Evolutionary conservation across 1,284 basidiomycete species (phyloP).

Genomic region (Mycena citricolor): DNA sequence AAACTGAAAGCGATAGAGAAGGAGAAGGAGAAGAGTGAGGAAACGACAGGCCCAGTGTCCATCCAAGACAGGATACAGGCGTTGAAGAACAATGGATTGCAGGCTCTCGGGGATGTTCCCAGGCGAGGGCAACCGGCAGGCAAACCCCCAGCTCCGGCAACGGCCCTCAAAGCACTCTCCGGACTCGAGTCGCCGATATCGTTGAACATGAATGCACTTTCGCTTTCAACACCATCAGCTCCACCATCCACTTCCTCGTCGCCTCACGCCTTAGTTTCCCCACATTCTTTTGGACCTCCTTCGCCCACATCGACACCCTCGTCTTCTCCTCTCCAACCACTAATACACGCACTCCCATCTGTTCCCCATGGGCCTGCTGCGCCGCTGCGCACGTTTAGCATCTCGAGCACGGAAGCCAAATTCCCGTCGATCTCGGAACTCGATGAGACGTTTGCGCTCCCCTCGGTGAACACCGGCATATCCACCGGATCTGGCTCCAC

Average conservation of each 20-base stretch:
- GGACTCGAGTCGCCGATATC: conserved; percentile 23
- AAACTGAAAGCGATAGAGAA: conserved; percentile 59
- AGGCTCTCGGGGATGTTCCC: conserved; percentile 43
- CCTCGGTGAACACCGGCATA: conserved; percentile 45
- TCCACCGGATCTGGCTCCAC: conserved; percentile 29
- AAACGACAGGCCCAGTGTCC: conserved; percentile 47
- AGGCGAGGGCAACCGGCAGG: conserved; percentile 49
- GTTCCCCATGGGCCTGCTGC: conserved; percentile 5
- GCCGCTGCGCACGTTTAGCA: conserved; percentile 12
- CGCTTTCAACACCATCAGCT: conserved; percentile 34
- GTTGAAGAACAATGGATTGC: conserved; percentile 66
- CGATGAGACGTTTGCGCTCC: conserved; percentile 55
- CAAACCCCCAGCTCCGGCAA: conserved; percentile 37
- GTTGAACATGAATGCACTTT: conserved; percentile 32
- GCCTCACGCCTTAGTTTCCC: conserved; percentile 60
- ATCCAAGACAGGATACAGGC: conserved; percentile 73
- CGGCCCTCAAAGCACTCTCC: conserved; percentile 34
- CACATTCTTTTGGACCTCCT: conserved; percentile 68
- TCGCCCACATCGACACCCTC: conserved; percentile 66
- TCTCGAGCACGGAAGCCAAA: conserved; percentile 24
- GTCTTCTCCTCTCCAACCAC: conserved; percentile 40
- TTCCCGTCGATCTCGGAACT: conserved; percentile 78
- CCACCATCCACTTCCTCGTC: conserved; percentile 37
- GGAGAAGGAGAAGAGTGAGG: conserved; percentile 37
- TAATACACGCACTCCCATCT: conserved; percentile 6